Conservation (phyloP, 192 early-diverging fungal genomes). For the Oehlia diaphana region DNA sequence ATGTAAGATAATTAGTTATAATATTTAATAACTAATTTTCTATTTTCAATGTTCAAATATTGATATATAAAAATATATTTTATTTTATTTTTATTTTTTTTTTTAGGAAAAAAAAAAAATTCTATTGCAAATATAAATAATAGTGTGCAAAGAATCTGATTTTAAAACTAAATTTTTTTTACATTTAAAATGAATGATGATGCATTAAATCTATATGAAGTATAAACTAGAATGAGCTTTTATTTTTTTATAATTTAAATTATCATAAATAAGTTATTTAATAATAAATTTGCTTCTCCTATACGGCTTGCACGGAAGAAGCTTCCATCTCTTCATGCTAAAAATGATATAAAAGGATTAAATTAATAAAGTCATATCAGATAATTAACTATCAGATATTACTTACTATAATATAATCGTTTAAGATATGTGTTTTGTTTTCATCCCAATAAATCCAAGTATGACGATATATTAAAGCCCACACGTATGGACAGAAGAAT, state of each 20-base stretch:
- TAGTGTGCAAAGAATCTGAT: too few species aligned
- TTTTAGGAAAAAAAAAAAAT: too few species aligned
- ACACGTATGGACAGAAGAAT: slow-evolving; percentile 73
- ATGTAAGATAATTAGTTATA: neutral
- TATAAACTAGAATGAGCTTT: too few species aligned
- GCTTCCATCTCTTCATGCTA: neutral
- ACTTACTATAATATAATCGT: slow-evolving; percentile 42
- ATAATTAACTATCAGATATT: neutral
- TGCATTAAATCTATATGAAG: too few species aligned
- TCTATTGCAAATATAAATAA: too few species aligned
- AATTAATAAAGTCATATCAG: neutral
- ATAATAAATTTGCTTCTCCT: neutral
- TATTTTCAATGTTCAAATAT: too few species aligned
- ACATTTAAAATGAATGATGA: too few species aligned
- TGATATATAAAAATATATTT: too few species aligned
- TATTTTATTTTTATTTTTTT: too few species aligned
- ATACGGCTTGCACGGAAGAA: neutral
- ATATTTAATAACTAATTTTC: too few species aligned
- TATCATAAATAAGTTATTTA: neutral
- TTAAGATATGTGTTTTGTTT: slow-evolving; percentile 52
- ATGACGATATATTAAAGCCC: slow-evolving; percentile 58
- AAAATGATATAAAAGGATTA: neutral
- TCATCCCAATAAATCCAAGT: slow-evolving; percentile 73
- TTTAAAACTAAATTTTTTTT: too few species aligned
- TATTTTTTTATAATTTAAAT: neutral